A percentile compares a stretch with the other conserved stretches of the same genome.
Evolutionary conservation across 371 early-diverging fungal species (phyloP).

Genomic region (Syncephalis plumigaleata): DNA sequence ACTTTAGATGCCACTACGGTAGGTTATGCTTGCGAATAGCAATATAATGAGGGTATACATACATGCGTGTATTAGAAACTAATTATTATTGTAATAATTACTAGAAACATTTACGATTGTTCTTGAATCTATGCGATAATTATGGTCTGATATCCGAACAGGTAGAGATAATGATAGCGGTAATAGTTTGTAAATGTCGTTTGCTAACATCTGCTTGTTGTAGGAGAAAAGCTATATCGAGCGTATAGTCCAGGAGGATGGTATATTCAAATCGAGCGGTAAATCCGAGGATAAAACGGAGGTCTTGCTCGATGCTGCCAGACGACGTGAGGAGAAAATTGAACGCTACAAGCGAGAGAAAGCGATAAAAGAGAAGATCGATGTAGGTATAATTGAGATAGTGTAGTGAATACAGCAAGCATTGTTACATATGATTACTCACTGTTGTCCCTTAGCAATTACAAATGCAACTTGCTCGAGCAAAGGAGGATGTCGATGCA

Average conservation of each 20-base stretch:
- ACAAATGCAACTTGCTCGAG: conserved; percentile 8
- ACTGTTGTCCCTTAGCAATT: conserved; percentile 8
- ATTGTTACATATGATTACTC: neutral
- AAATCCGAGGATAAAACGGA: conserved; percentile 9
- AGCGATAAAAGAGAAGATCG: conserved; percentile 30
- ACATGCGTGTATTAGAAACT: no score
- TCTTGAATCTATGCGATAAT: conserved; percentile 7
- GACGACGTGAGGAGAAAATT: conserved; percentile 52
- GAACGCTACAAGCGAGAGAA: conserved; percentile 57
- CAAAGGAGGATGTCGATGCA: conserved; percentile 18
- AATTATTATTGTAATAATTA: no score
- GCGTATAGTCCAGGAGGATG: neutral
- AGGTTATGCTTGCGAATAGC: conserved; percentile 2
- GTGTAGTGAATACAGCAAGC: no score
- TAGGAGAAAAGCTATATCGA: neutral
- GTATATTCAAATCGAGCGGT: conserved; percentile 12
- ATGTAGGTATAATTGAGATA: conserved; percentile 17
- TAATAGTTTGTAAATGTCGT: no score
- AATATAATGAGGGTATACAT: no score
- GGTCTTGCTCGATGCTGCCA: conserved; percentile 15
- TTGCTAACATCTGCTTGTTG: neutral
- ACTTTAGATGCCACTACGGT: conserved; percentile 31
- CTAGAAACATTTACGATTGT: conserved; percentile 1
- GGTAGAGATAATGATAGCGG: conserved; percentile 8
- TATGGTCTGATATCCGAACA: conserved; percentile 8